A percentile compares a stretch with the other conserved stretches of the same genome.
Evolutionary conservation across 1,284 basidiomycete genomes (phyloP).

Genomic region (Mycena citricolor): DNA sequence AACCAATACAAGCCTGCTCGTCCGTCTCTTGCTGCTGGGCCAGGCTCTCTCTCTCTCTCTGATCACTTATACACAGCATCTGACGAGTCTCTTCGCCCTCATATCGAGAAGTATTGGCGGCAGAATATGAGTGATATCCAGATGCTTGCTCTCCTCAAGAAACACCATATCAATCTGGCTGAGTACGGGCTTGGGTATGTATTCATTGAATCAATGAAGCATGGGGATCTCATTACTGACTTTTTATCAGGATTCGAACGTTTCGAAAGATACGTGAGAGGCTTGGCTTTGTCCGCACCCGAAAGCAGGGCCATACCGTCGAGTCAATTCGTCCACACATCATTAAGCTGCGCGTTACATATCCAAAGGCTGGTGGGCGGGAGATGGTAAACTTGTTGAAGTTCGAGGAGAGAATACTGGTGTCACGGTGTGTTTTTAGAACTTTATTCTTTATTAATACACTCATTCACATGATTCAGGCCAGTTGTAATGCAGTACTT

Average conservation of each 20-base stretch:
- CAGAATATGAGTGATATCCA: constrained; percentile 23
- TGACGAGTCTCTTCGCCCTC: too few relatives aligned
- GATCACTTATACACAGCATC: constrained; percentile 4
- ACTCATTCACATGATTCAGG: too few relatives aligned
- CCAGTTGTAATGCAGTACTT: constrained; percentile 13
- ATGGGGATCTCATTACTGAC: too few relatives aligned
- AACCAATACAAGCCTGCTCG: too few relatives aligned
- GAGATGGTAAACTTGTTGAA: constrained; percentile 24
- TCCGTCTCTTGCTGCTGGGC: too few relatives aligned
- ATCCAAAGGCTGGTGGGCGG: constrained; percentile 22
- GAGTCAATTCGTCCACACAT: constrained; percentile 21
- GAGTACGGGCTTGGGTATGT: constrained; percentile 14
- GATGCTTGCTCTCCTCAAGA: constrained; percentile 18
- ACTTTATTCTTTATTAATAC: too few relatives aligned
- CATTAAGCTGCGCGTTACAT: constrained; percentile 17
- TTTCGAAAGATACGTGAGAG: constrained; percentile 6
- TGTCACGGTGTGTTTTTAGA: constrained; percentile 12
- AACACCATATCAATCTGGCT: constrained; percentile 20
- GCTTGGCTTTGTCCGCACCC: constrained; percentile 2
- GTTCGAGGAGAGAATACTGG: constrained; percentile 21
- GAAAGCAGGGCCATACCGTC: constrained; percentile 1
- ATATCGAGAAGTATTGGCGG: constrained; percentile 26
- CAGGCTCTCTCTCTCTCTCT: too few relatives aligned
- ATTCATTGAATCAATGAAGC: background rate
- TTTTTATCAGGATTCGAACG: background rate